These are phyloP conservation scores for Quercus tomentella DNA, from an alignment of 331 rosid genomes.

Conservation along the genomic window DNA sequence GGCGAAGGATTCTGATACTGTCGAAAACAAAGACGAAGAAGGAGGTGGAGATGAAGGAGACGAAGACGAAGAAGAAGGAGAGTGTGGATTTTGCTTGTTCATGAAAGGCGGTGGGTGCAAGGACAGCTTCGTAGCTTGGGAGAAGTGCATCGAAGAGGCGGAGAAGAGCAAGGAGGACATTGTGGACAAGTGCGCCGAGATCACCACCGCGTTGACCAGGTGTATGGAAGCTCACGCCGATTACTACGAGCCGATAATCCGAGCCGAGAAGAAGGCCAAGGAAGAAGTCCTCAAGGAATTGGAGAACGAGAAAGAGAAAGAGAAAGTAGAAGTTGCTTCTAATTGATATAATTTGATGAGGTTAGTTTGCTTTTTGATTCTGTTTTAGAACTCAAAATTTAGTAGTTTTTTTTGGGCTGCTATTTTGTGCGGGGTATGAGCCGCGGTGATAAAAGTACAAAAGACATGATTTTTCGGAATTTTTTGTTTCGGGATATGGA, in stretches of 20 bases:
- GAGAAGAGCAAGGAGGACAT: constrained; percentile 62
- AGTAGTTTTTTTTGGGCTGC: too few species aligned
- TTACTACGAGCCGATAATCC: constrained; percentile 75
- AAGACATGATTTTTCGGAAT: too few species aligned
- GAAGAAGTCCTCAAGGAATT: constrained; percentile 36
- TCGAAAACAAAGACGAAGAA: constrained; percentile 13
- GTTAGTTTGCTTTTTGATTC: not conserved
- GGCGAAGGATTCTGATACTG: not conserved
- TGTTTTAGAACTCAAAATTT: too few species aligned
- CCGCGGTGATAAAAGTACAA: too few species aligned
- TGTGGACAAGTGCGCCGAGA: constrained; percentile 62
- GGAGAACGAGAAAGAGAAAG: constrained; percentile 30
- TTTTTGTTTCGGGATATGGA: not conserved
- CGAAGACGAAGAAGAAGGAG: constrained; percentile 33
- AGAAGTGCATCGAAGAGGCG: constrained; percentile 71
- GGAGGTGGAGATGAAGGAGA: constrained; percentile 23
- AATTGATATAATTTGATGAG: constrained; percentile 4
- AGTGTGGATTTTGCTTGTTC: constrained; percentile 91
- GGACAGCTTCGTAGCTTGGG: constrained; percentile 67
- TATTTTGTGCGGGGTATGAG: too few species aligned
- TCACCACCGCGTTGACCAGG: constrained; percentile 43
- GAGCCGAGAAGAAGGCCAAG: constrained; percentile 73
- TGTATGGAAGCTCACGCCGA: constrained; percentile 84
- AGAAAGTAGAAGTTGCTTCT: not conserved
- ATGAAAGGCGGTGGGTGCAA: constrained; percentile 93